Evolutionary conservation across 805 yeast genomes (phyloP).

Genomic region (Lipomyces chichibuensis): DNA sequence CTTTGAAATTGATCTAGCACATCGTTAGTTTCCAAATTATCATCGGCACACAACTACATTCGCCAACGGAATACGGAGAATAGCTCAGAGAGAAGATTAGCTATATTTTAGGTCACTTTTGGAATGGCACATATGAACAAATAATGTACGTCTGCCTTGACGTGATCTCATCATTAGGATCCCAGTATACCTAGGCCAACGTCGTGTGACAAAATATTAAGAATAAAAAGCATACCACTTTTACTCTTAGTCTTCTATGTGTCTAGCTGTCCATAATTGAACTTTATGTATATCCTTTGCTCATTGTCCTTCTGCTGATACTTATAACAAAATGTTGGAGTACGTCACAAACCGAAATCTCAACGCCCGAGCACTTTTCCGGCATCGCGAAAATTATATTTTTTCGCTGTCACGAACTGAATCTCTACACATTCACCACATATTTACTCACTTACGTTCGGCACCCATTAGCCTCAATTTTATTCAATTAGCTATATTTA

Average conservation of each 20-base stretch:
- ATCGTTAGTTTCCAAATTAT: neutral
- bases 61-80: neutral
- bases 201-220: neutral
- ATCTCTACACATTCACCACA: neutral
- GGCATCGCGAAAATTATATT: neutral
- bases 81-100: constrained; percentile 34
- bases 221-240: neutral
- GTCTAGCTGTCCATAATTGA: neutral
- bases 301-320: neutral
- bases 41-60: neutral
- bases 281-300: neutral
- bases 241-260: neutral
- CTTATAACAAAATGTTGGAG: neutral
- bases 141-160: neutral
- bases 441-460: neutral
- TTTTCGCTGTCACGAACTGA: neutral
- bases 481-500: neutral
- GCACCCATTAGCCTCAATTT: neutral
- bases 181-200: neutral
- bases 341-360: neutral
- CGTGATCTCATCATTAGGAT: constrained; percentile 8
- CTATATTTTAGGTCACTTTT: constrained; percentile 6
- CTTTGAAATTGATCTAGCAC: neutral
- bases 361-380: neutral
- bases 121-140: constrained; percentile 2